Base-by-base conservation (phyloP, 1,284 basidiomycete species). In the Rhizopogon hawkerae region DNA sequence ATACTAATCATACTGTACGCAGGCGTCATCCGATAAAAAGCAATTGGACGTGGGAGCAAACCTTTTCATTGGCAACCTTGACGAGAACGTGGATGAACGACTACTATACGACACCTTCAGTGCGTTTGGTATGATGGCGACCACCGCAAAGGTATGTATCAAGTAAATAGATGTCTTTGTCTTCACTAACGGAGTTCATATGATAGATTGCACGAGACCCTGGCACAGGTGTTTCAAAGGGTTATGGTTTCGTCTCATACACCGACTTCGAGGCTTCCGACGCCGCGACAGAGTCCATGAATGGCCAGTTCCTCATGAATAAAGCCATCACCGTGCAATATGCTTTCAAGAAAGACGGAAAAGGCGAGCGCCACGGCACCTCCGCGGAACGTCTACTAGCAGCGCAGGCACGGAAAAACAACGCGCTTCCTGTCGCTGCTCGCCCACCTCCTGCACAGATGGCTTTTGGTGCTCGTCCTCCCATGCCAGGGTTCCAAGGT, bases 341-440 rank as follows among this genome's bases (percentile, higher is more conserved):
- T 65, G 95, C 95, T 3, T 95, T 97, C 78, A 98, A 98, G 69
- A 98, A 98, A 73, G 96, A 98, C 60, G 92, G 91, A 49, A 97
- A 98, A 67, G 93, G 94, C 53, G 95, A 98, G 68, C 81, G 94
- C 13, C 96, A 98, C 62, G 96, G 95, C 34, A 96, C 94, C 3
- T 77, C 89, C 16, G 94, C 96, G 2, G 95, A 98, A 70, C 85
- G 95, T 53, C 78, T 98, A 39, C 81, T 98, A 56, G 93, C 95
- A 1, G 85, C 91, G 1, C 93, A 98, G 68, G 95, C 96, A 35
- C 81, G 92, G 59, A 95, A 95, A 69, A 93, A 95, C 68, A 92
- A 92, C 56, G 89, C 89, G 1, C 72, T 92, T 1, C 90, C 91
- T 2, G 78, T 81, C 46, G 74, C 75, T 34, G 77, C 83, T 9